phyloP scores from a whole-genome alignment of 192 early-diverging fungal genomes.

The Podila minutissima region DNA sequence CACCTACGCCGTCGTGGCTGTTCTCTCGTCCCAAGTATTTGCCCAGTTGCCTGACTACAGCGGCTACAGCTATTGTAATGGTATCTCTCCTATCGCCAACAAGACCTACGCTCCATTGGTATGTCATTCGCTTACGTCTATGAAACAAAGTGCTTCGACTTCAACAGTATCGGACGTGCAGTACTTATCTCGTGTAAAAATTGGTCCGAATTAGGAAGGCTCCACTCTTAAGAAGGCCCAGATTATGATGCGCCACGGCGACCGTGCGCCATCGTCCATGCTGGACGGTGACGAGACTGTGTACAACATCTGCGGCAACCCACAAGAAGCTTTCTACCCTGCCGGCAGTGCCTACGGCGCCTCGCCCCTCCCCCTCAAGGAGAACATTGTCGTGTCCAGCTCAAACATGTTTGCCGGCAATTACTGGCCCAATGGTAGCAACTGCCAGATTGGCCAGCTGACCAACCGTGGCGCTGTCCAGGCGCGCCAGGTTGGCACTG shows the following conservation, averaged over 20 bases:
- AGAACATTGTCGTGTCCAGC: conserved; percentile 19
- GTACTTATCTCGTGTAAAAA: not conserved
- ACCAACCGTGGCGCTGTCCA: conserved; percentile 67
- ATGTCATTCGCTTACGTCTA: not conserved
- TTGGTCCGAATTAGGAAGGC: conserved; percentile 9
- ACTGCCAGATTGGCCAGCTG: conserved; percentile 66
- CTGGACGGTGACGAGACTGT: conserved; percentile 49
- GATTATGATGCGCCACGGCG: conserved; percentile 67
- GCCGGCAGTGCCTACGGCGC: not conserved
- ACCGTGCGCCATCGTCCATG: conserved; percentile 54
- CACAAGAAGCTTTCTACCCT: conserved; percentile 1
- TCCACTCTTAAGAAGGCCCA: conserved; percentile 64
- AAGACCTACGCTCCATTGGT: conserved; percentile 13
- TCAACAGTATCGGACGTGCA: too few species aligned
- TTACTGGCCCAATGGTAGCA: conserved; percentile 42
- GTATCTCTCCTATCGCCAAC: conserved; percentile 4
- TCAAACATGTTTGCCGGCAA: conserved; percentile 43
- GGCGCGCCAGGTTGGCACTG: conserved; percentile 54
- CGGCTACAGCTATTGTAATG: conserved; percentile 15
- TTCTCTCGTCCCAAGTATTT: conserved; percentile 12
- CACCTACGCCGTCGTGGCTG: not conserved
- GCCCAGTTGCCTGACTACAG: conserved; percentile 4
- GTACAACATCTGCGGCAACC: conserved; percentile 46
- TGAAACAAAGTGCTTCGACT: not conserved
- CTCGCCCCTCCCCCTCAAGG: not conserved